Base-by-base conservation (phyloP, 2,329 filamentous ascomycete genomes). In the Pseudogymnoascus sp. region DNA sequence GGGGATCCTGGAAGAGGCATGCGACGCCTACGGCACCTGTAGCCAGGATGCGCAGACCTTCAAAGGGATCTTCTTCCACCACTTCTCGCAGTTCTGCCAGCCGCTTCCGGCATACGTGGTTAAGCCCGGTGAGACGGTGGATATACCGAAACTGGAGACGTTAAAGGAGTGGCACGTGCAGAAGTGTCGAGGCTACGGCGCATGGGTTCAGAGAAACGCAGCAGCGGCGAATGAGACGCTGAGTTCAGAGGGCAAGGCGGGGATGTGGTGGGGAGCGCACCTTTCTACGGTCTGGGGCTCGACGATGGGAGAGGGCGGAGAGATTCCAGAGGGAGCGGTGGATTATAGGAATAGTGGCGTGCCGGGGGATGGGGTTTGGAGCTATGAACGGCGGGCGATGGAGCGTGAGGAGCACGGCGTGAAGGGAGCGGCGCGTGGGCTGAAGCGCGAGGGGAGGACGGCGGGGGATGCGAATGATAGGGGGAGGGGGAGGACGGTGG, bases 1-100 rank as follows among this genome's bases (percentile, higher is more conserved):
- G n/a, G 93, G 93, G 2, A 84, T 97, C 28, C 76, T 98, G 43
- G 91, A 96, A 72, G 93, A 98, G 59, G 77, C 82, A 35, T 97
- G 93, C 72, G 93, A 97, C 72, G 84, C 86, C 2, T 78, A 77
- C 16, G 90, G 85, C 3, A 81, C 78, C 41, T 97, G 93, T 73
- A 91, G 85, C 16, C 92, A 97, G 73, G 84, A 98, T 69, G 84
- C 82, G 0, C 93, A 97, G 70, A 91, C 91, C 0, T 97, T 97
- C 83, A 98, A 97, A 74, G 90, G 91, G 24, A 93, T 97, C 63
- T 96, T 93, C 79, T 96, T 96, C 76, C 90, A 96, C 72, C 93
- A 97, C 72, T 79, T 97, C 2, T 83, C 86, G 0, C 77, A 84
- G 1, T 96, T 97, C 73, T 97, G 93, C 74, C 80, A 82, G 4